These are phyloP conservation scores for Helicocarpus griseus DNA, from an alignment of 2,329 filamentous ascomycete species.

Conservation along the genomic window DNA sequence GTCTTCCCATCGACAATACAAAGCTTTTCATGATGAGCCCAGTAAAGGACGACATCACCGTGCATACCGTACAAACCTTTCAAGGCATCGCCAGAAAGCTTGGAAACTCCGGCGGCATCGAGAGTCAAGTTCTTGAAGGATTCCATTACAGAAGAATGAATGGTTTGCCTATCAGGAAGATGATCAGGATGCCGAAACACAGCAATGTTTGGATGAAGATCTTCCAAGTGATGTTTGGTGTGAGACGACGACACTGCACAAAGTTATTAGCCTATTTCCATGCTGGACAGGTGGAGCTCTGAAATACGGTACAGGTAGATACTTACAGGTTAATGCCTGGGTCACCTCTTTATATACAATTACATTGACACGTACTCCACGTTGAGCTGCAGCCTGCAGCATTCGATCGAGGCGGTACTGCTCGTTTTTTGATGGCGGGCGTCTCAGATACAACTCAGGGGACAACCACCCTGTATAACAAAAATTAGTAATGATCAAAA, in stretches of 20 bases:
- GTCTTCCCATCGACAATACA: constrained; percentile 85
- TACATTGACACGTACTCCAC: constrained; percentile 88
- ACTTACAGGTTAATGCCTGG: constrained; percentile 68
- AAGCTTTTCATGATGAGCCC: constrained; percentile 96
- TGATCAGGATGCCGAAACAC: constrained; percentile 91
- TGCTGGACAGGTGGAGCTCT: constrained; percentile 7
- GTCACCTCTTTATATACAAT: constrained; percentile 89
- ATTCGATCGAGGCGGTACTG: constrained; percentile 80
- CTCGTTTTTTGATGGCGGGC: constrained; percentile 72
- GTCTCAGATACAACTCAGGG: constrained; percentile 73
- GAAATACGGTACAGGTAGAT: constrained; percentile 9
- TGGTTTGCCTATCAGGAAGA: constrained; percentile 59
- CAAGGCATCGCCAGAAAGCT: constrained; percentile 61
- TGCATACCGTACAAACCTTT: constrained; percentile 73
- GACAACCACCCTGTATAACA: constrained; percentile 69
- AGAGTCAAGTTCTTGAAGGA: constrained; percentile 48
- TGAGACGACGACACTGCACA: constrained; percentile 56
- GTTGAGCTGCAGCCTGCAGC: constrained; percentile 79
- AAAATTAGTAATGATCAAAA: constrained; percentile 70
- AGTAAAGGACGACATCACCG: constrained; percentile 87
- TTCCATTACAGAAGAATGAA: constrained; percentile 49
- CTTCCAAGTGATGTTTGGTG: constrained; percentile 89
- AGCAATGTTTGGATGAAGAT: constrained; percentile 88
- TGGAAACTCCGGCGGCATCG: constrained; percentile 47
- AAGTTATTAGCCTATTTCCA: neutral